phyloP scores from a whole-genome alignment of 208 protist species.

The Wallacemonas collosoma region DNA sequence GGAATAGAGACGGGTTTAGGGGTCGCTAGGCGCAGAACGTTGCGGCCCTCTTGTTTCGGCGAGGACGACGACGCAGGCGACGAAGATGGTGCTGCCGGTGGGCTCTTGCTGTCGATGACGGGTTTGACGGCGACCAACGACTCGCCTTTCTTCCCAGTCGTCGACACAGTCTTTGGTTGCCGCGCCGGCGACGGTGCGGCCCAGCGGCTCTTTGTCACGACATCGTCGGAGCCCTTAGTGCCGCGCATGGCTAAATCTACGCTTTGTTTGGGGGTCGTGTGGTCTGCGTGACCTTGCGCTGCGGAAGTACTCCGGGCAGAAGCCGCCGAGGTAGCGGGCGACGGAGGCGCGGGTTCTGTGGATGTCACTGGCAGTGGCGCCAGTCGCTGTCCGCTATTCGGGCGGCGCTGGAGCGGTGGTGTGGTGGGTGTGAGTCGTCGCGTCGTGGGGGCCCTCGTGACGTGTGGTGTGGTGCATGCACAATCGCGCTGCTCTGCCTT shows the following conservation, averaged over 20 bases:
- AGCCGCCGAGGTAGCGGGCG: not conserved
- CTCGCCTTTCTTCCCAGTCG: not conserved
- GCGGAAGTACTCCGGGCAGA: not conserved
- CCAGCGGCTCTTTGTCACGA: not conserved
- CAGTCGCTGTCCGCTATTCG: slow-evolving; percentile 25
- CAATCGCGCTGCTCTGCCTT: not conserved
- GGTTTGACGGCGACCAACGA: not conserved
- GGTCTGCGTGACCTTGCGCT: too few species aligned
- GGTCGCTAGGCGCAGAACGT: slow-evolving; percentile 9
- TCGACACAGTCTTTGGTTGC: not conserved
- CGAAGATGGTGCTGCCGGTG: too few species aligned
- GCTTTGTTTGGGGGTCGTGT: too few species aligned
- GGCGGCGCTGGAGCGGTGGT: not conserved
- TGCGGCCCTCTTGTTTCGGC: not conserved
- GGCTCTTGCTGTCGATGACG: not conserved
- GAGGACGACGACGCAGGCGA: too few species aligned
- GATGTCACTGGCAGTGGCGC: not conserved
- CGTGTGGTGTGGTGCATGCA: too few species aligned
- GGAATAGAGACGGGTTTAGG: not conserved
- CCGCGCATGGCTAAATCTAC: too few species aligned
- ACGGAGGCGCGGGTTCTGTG: not conserved
- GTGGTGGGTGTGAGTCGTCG: not conserved
- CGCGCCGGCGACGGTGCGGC: not conserved
- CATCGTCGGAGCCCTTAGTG: too few species aligned
- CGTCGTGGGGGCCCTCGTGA: too few species aligned